Evolutionary conservation across 306 rosid genomes (phyloP).

Genomic region (Prunus padus): DNA sequence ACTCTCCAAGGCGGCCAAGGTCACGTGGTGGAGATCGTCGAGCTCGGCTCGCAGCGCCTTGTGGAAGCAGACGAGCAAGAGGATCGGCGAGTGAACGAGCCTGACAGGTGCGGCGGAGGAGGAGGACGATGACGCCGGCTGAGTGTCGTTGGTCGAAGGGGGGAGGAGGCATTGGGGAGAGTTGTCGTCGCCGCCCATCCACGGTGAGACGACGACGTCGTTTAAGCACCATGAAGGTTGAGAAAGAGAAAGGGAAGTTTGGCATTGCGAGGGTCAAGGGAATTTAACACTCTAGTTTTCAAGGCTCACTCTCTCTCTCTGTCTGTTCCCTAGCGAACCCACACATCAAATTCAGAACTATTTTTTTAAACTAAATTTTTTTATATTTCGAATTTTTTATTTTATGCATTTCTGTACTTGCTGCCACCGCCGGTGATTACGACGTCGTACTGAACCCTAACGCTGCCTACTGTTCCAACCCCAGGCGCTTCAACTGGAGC

Average conservation of each 20-base stretch:
- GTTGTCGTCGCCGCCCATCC: constrained; percentile 60
- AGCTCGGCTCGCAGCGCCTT: constrained; percentile 72
- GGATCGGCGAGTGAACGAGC: constrained; percentile 58
- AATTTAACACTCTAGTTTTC: constrained; percentile 12
- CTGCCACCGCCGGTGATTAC: not conserved
- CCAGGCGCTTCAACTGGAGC: not conserved
- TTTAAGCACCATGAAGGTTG: constrained; percentile 54
- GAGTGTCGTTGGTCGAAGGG: not conserved
- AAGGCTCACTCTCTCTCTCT: constrained; percentile 1
- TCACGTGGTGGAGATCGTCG: constrained; percentile 40
- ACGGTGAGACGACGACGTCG: constrained; percentile 25
- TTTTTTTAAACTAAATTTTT: not conserved
- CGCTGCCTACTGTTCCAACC: not conserved
- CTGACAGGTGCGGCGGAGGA: constrained; percentile 10
- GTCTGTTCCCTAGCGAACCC: not conserved
- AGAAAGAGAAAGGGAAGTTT: constrained; percentile 30
- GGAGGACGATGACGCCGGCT: constrained; percentile 9
- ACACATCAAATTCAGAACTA: not conserved
- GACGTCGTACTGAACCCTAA: constrained; percentile 21
- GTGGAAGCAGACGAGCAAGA: constrained; percentile 67
- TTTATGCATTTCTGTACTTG: not conserved
- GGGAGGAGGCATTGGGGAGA: constrained; percentile 12
- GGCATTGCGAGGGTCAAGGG: constrained; percentile 19
- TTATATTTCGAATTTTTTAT: not conserved
- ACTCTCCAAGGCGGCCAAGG: constrained; percentile 44